Percentiles rank a stretch among this genome's conserved stretches.
Evolutionary conservation across 352 stramenopile species (phyloP).

Genomic region (Phytopythium helicoides): DNA sequence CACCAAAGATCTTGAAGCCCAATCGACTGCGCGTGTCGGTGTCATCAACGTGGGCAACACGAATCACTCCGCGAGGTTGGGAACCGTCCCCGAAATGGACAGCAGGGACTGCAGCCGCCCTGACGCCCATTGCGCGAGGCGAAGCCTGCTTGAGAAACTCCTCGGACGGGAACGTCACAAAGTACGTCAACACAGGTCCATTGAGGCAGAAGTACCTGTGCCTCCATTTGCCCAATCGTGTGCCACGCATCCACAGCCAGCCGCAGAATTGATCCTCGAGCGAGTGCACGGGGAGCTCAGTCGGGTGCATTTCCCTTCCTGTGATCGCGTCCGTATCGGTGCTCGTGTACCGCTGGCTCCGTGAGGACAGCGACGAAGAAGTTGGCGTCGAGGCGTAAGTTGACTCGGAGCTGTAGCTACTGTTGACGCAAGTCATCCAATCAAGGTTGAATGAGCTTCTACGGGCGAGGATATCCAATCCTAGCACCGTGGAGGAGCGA

Average conservation of each 20-base stretch:
- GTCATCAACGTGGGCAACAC: slow-evolving; percentile 72
- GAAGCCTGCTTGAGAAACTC: slow-evolving; percentile 66
- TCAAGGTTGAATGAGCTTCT: slow-evolving; percentile 13
- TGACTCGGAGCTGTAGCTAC: slow-evolving; percentile 13
- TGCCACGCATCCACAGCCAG: slow-evolving; percentile 79
- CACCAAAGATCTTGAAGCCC: slow-evolving; percentile 70
- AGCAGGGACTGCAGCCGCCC: slow-evolving; percentile 12
- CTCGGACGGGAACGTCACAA: slow-evolving; percentile 66
- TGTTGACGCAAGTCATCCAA: slow-evolving; percentile 13
- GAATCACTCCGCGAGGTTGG: slow-evolving; percentile 59
- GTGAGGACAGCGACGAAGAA: slow-evolving; percentile 14
- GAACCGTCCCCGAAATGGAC: slow-evolving; percentile 53
- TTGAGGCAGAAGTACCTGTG: slow-evolving; percentile 78
- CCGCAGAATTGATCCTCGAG: slow-evolving; percentile 77
- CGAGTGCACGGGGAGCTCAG: slow-evolving; percentile 27
- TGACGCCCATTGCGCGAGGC: slow-evolving; percentile 3
- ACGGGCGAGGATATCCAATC: not conserved
- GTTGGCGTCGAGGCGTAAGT: slow-evolving; percentile 11
- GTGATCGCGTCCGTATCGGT: slow-evolving; percentile 3
- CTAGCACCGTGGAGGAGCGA: slow-evolving; percentile 1
- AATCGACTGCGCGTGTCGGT: slow-evolving; percentile 41
- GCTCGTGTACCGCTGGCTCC: not conserved
- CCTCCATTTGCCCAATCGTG: slow-evolving; percentile 56
- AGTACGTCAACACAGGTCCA: slow-evolving; percentile 66
- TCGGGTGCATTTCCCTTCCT: slow-evolving; percentile 28